Evolutionary conservation across 305 asterid species (phyloP).

Genomic region (Fraxinus sp.): DNA sequence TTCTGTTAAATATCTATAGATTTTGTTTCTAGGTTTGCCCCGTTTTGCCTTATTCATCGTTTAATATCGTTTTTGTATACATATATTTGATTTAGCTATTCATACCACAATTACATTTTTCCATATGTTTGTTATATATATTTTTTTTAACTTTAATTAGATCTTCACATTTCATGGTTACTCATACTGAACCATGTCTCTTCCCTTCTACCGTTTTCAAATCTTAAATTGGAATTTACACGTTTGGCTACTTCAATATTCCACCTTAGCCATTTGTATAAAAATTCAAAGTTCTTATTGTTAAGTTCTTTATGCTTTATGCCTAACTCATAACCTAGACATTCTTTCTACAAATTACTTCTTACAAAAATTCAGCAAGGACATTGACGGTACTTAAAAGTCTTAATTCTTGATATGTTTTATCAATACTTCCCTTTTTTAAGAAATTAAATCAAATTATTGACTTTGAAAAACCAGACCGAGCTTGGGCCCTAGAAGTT

Average conservation of each 20-base stretch:
- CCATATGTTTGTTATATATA: neutral
- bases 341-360: neutral
- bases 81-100: too few species aligned
- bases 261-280: neutral
- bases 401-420: neutral
- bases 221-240: neutral
- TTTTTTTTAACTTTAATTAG: neutral
- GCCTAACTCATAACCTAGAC: neutral
- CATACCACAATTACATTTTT: neutral
- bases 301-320: neutral
- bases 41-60: too few species aligned
- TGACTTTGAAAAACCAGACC: too few species aligned
- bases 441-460: too few species aligned
- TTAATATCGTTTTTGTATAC: too few species aligned
- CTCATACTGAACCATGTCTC: neutral
- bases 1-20: too few species aligned
- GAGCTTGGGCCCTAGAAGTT: too few species aligned
- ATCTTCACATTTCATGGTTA: neutral
- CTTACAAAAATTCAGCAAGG: neutral
- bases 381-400: neutral
- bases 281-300: neutral
- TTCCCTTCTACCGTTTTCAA: neutral
- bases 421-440: neutral
- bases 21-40: too few species aligned
- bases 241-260: neutral